phyloP scores from a whole-genome alignment of 768 basidiomycete genomes.

The Suillus brevipes region DNA sequence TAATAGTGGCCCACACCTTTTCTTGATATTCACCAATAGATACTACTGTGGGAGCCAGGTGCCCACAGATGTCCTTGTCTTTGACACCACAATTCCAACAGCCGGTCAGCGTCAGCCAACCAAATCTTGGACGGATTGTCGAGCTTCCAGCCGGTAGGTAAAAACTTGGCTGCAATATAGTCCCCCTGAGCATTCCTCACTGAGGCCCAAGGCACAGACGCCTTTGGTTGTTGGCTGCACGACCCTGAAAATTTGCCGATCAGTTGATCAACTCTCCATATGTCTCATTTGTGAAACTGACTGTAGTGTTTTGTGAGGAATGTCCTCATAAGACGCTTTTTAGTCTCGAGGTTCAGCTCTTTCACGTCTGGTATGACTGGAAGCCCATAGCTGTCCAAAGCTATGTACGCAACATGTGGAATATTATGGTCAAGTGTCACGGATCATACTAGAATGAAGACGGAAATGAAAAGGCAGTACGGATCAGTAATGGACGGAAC shows the following conservation, averaged over 20 bases:
- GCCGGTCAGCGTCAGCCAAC: not conserved
- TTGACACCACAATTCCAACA: not conserved
- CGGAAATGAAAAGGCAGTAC: too few species aligned
- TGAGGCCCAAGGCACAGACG: not conserved
- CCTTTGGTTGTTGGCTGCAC: not conserved
- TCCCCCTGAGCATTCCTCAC: not conserved
- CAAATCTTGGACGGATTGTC: not conserved
- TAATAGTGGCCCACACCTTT: too few species aligned
- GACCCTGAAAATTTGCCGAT: not conserved
- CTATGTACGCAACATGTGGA: too few species aligned
- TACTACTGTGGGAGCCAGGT: too few species aligned
- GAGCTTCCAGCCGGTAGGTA: not conserved
- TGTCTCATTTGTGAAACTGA: not conserved
- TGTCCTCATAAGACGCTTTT: not conserved
- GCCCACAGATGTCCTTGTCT: not conserved
- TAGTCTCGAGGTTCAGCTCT: not conserved
- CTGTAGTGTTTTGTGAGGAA: slow-evolving; percentile 2
- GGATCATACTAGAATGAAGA: too few species aligned
- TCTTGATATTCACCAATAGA: too few species aligned
- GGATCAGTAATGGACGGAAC: too few species aligned
- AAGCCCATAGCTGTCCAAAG: slow-evolving; percentile 2
- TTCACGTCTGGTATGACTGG: not conserved
- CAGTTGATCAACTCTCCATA: not conserved
- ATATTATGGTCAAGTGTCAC: too few species aligned
- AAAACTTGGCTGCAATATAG: not conserved